A percentile compares a stretch with the other conserved stretches of the same genome.
phyloP scores from a whole-genome alignment of 2,329 filamentous ascomycete species.

The Monosporascus sp. region DNA sequence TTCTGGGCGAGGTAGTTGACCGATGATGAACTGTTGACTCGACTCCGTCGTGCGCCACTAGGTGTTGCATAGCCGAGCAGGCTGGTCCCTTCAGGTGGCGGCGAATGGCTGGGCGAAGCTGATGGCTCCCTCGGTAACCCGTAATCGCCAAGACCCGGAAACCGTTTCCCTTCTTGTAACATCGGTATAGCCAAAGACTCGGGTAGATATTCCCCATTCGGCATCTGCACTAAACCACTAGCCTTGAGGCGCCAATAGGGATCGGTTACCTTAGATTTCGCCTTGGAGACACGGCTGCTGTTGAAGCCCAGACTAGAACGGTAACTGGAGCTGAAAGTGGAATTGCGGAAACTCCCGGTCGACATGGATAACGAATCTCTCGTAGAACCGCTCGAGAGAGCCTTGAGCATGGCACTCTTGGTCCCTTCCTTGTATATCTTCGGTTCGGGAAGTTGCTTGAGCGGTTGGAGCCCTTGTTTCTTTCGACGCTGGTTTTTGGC shows the following conservation, averaged over 20 bases:
- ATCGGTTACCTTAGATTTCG: slow-evolving; percentile 22
- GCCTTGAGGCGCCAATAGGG: slow-evolving; percentile 33
- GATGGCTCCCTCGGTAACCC: slow-evolving; percentile 23
- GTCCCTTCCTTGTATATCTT: slow-evolving; percentile 21
- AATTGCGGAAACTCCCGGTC: slow-evolving; percentile 26
- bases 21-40: slow-evolving; percentile 16
- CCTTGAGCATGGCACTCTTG: slow-evolving; percentile 26
- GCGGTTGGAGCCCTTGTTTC: slow-evolving; percentile 19
- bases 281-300: slow-evolving; percentile 27
- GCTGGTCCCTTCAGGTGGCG: slow-evolving; percentile 2
- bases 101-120: slow-evolving; percentile 14
- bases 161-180: slow-evolving; percentile 35
- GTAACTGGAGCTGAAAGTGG: slow-evolving; percentile 29
- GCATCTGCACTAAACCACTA: slow-evolving; percentile 42
- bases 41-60: slow-evolving; percentile 1
- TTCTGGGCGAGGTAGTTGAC: slow-evolving; percentile 12
- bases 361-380: slow-evolving; percentile 25
- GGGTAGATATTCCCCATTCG: slow-evolving; percentile 48
- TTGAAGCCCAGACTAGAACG: slow-evolving; percentile 28
- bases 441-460: slow-evolving; percentile 20
- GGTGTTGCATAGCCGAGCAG: slow-evolving; percentile 4
- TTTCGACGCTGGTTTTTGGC: slow-evolving; percentile 24
- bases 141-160: slow-evolving; percentile 32
- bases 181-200: slow-evolving; percentile 45
- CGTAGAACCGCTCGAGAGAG: slow-evolving; percentile 17